Base-by-base conservation (phyloP, 345 rosid genomes). In the Raphanus sativus region DNA sequence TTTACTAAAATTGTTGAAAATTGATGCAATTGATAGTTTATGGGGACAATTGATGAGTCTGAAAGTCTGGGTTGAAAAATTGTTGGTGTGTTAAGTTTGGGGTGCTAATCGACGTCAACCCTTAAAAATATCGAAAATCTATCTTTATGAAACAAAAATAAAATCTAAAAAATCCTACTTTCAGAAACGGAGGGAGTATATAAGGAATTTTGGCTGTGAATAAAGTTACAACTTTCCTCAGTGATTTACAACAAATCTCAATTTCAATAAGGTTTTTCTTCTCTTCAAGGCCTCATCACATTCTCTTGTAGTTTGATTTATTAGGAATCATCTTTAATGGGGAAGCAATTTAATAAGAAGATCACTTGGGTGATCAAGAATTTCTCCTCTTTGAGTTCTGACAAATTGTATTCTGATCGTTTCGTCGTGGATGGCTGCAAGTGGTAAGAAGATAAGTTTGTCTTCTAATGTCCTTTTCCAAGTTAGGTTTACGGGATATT, bases 341-440 rank as follows among this genome's bases (percentile, higher is more conserved):
- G 25, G 34, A 32, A 21, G 12, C 17, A 25, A 33, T 11, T 24
- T 11, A 15, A 48, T 4, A 62, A 5, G 48, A 67, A 45, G 33
- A 67, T 40, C 36, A 42, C 36, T 12, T 75, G 79, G 73, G 67
- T 75, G 34, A 67, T 67, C 32, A 67, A 67, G 7, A 67, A 75
- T 15, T 30, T 42, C 33, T 13, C 2, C 50, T 30, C 50, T 42
- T 12, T 42, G 21, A 12, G 67, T 45, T 67, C 73, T 16, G 4
- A 2, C 3, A 2, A 21, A 13, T 1, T 67, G 0, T 21, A 8
- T 32, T 75, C 79, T 1, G 73, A 75, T 59, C 16, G 9, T 8
- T 75, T 75, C 5, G 0, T 75, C 0, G 4, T 3, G 4, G 67
- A 3, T 30, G 73, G 73, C 32, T 67, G 73, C 52, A 59, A 30